Percentiles rank a stretch among this genome's conserved stretches.
These are phyloP conservation scores for Erodium trifolium DNA, from an alignment of 441 rosid genomes.

Conservation along the genomic window DNA sequence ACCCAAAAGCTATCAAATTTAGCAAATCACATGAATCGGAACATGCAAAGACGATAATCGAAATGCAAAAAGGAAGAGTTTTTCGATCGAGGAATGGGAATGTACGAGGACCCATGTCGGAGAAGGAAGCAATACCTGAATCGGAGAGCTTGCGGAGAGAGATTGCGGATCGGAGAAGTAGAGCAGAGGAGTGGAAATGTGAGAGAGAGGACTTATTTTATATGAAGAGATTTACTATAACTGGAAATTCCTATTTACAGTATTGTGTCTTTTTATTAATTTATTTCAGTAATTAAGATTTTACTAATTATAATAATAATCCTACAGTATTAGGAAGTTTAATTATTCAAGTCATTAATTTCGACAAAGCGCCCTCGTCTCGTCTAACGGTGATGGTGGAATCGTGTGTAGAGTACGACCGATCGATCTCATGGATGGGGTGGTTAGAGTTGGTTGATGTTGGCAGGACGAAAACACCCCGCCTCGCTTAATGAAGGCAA, in stretches of 20 bases:
- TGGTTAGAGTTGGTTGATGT: no score
- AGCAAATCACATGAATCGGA: neutral
- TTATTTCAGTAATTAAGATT: no score
- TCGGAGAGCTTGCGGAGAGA: neutral
- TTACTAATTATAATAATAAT: no score
- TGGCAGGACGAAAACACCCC: no score
- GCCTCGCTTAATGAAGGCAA: no score
- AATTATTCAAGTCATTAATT: no score
- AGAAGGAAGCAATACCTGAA: neutral
- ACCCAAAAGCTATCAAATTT: neutral
- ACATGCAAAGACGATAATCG: neutral
- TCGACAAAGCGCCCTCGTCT: no score
- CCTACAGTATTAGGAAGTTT: no score
- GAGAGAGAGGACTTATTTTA: neutral
- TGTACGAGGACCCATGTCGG: neutral
- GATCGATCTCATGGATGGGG: no score
- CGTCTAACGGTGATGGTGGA: no score
- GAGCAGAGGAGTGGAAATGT: neutral
- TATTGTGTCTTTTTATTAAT: no score
- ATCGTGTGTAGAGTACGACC: no score
- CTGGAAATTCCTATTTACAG: neutral
- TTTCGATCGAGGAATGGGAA: neutral
- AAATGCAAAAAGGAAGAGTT: neutral
- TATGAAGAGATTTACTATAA: neutral
- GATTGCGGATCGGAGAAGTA: neutral